Evolutionary conservation across 2,329 filamentous ascomycete genomes (phyloP), one percentile per base, ranked within the genome.

Genomic region (Colletotrichum higginsianum): DNA sequence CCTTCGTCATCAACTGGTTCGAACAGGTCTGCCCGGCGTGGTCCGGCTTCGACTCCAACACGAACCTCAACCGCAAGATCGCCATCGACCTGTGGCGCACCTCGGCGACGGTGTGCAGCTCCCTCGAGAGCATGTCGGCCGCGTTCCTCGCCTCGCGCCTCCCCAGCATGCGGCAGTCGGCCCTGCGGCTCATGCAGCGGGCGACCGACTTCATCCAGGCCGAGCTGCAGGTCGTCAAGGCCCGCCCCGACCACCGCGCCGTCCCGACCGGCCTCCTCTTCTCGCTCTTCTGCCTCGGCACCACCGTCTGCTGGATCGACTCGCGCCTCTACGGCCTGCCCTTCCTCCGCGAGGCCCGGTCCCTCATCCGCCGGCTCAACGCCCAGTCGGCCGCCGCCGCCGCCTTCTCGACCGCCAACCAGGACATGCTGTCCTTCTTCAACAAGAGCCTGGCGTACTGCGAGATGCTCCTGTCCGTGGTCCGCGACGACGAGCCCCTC

Each of bases 111-210:
- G 81, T 84, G 0, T 82, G 81, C 62, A 81, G 78, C 60, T 79
- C 80, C 12, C 71, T 84, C 12, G 82, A 84, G 66, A 82, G 81
- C 52, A 84, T 84, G 82, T 82, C 82, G 0, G 82, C 82, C 0
- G 79, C 79, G 0, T 84, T 81, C 8, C 63, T 84, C 12, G 78
- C 79, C 0, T 77, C 79, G 0, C 70, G 80, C 21, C 71, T 83
- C 18, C 81, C 81, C 1, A 77, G 79, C n/a, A 79, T 84, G 77
- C 75, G 76, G 6, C 80, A 79, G 16, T 78, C 81, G 1, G 80
- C 82, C 0, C 70, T 78, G 7, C 72, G 77, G 3, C 78, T 82
- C n/a, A 74, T 84, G 55, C 77, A 79, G 55, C 76, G 76, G 1
- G 82, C 82, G 1, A 80, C 79, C 1, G 75, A 75, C 40, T 77